These are phyloP conservation scores for Alternaria sp. DNA, from an alignment of 2,329 filamentous ascomycete genomes.

Conservation along the genomic window DNA sequence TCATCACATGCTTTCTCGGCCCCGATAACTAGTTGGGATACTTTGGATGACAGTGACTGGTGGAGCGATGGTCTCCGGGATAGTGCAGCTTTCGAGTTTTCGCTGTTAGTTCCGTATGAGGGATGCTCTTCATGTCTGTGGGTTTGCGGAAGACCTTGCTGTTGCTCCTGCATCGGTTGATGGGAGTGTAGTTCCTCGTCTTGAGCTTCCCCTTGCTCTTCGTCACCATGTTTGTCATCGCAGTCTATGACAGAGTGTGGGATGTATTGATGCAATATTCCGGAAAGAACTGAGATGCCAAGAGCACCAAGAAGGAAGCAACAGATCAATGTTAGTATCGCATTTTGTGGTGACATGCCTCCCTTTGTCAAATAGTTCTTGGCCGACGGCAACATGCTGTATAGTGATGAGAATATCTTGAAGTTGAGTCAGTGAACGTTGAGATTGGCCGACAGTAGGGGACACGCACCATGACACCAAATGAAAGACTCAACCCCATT, in stretches of 20 bases:
- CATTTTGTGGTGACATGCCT: constrained; percentile 70
- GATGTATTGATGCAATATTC: constrained; percentile 75
- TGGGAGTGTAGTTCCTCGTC: constrained; percentile 30
- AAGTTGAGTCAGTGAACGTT: constrained; percentile 21
- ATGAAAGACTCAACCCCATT: constrained; percentile 87
- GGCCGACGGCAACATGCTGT: constrained; percentile 90
- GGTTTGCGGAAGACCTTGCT: constrained; percentile 17
- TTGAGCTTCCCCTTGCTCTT: constrained; percentile 51
- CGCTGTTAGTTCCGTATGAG: constrained; percentile 32
- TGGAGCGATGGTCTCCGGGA: constrained; percentile 53
- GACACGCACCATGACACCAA: constrained; percentile 86
- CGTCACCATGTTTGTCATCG: constrained; percentile 74
- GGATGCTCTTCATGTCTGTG: constrained; percentile 28
- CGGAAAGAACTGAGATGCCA: constrained; percentile 77
- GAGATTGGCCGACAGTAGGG: no score
- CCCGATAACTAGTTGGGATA: constrained; percentile 61
- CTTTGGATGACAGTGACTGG: constrained; percentile 52
- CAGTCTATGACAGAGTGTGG: constrained; percentile 84
- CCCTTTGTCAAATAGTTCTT: constrained; percentile 77
- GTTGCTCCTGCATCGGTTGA: constrained; percentile 36
- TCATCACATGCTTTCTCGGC: constrained; percentile 61
- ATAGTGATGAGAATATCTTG: constrained; percentile 89
- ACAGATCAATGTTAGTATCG: constrained; percentile 73
- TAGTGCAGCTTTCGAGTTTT: constrained; percentile 15
- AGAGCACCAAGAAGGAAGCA: constrained; percentile 77